Evolutionary conservation across 202 grass and related monocot genomes (phyloP), one percentile per base, ranked within the genome.

Genomic region (Digitaria exilis): DNA sequence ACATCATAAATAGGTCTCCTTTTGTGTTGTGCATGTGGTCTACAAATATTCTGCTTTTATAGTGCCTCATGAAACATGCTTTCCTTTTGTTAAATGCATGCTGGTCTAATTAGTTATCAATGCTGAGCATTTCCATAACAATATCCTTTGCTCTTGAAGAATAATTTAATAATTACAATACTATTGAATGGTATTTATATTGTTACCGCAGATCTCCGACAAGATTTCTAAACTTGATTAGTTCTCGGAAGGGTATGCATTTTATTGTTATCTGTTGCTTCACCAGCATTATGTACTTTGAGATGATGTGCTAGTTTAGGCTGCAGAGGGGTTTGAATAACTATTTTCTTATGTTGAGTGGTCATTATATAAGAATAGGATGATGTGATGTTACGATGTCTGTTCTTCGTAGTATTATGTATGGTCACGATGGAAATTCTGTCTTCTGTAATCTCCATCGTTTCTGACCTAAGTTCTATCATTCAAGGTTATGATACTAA

Each of bases 401-500:
- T 63, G 43, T 89, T 71, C 41, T n/a, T 54, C 15, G 63, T 85
- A 76, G 26, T 45, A 21, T 69, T 19, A 25, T n/a, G n/a, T 82
- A 42, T 81, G 57, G 30, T 79, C 69, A 84, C 66, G n/a, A 24
- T 11, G 9, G 35, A 74, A 39, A 64, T 82, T 89, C 52, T 29
- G 26, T 89, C 67, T 19, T 80, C 6, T 87, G 71, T 44, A 65
- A 58, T 75, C 41, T 82, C 49, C 10, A 65, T 69, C 32, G 4
- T 34, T 76, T 88, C 31, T 89, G 17, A 35, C 68, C 55, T 59
- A 66, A 41, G 26, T 54, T 39, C 10, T 90, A 93, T 88, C 79
- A 79, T 82, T 50, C 71, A 90, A 89, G 65, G 58, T 78, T 89
- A 89, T 55, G 68, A 49, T 89, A 24, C 19, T 43, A 82, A 58